Conservation (phyloP, 345 rosid genomes). For the Gossypium stocksii region DNA sequence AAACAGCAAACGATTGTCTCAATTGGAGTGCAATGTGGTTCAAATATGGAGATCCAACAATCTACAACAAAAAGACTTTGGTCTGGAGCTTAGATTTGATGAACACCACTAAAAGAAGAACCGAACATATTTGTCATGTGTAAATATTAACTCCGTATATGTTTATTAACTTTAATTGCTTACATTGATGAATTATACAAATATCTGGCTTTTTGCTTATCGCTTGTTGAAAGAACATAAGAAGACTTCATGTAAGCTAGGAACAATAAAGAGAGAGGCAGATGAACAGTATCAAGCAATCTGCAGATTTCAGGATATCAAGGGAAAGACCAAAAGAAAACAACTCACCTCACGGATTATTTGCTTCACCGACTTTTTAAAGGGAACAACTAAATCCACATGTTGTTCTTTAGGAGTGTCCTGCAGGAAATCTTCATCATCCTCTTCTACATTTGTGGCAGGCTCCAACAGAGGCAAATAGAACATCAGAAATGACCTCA, state of each 20-base stretch:
- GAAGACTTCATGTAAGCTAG: background rate
- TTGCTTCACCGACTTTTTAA: conserved; percentile 80
- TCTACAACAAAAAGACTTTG: background rate
- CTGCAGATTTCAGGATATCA: background rate
- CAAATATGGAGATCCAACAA: background rate
- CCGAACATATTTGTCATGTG: background rate
- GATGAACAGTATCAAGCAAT: background rate
- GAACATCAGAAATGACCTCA: conserved; percentile 77
- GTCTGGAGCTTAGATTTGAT: background rate
- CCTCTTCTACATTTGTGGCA: conserved; percentile 42
- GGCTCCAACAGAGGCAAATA: conserved; percentile 97
- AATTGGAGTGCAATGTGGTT: background rate
- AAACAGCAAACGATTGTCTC: background rate
- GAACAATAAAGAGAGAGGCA: background rate
- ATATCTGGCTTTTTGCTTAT: background rate
- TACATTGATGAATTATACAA: background rate
- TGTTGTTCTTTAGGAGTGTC: conserved; percentile 40
- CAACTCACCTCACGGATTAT: conserved; percentile 77
- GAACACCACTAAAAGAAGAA: background rate
- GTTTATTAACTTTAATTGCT: background rate
- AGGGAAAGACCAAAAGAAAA: background rate
- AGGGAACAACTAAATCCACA: conserved; percentile 69
- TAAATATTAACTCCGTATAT: background rate
- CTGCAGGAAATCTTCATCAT: conserved; percentile 66
- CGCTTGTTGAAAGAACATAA: background rate